phyloP scores from a whole-genome alignment of 2,329 filamentous ascomycete species.

The Colletotrichum musicola region DNA sequence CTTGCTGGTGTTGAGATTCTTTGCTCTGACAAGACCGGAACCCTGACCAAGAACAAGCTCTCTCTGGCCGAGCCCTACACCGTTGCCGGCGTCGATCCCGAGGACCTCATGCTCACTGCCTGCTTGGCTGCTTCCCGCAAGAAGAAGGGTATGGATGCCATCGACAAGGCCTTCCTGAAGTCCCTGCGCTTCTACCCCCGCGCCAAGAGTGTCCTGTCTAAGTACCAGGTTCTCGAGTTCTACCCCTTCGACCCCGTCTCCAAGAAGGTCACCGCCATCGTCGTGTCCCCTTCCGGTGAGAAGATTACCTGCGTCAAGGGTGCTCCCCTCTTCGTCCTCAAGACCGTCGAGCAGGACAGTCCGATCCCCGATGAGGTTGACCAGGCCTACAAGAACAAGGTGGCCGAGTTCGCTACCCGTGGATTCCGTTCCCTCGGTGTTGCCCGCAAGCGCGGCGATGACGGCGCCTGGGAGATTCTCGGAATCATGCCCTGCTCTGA shows the following conservation, averaged over 20 bases:
- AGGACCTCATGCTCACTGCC: constrained; percentile 93
- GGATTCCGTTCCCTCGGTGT: constrained; percentile 95
- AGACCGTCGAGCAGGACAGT: constrained; percentile 88
- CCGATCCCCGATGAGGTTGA: constrained; percentile 81
- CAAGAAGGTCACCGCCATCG: constrained; percentile 89
- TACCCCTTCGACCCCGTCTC: constrained; percentile 92
- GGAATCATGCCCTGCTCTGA: constrained; percentile 96
- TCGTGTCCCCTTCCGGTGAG: constrained; percentile 86
- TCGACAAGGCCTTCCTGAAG: constrained; percentile 95
- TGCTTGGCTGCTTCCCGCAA: constrained; percentile 91
- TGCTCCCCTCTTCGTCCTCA: constrained; percentile 87
- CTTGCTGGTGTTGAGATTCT: constrained; percentile 93
- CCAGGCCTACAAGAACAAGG: constrained; percentile 90
- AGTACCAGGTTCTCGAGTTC: constrained; percentile 89
- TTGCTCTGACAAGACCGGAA: constrained; percentile 95
- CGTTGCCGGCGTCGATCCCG: constrained; percentile 83
- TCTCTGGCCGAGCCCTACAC: constrained; percentile 88
- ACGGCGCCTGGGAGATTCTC: constrained; percentile 88
- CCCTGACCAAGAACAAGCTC: constrained; percentile 93
- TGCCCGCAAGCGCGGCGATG: constrained; percentile 83
- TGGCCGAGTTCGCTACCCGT: constrained; percentile 84
- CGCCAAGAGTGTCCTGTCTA: constrained; percentile 83
- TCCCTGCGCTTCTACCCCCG: constrained; percentile 84
- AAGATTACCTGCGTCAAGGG: constrained; percentile 92
- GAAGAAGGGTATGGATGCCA: constrained; percentile 95